Percentiles rank a stretch among this genome's conserved stretches.
phyloP scores from a whole-genome alignment of 805 yeast species.

The Kluyveromyces starmeri region DNA sequence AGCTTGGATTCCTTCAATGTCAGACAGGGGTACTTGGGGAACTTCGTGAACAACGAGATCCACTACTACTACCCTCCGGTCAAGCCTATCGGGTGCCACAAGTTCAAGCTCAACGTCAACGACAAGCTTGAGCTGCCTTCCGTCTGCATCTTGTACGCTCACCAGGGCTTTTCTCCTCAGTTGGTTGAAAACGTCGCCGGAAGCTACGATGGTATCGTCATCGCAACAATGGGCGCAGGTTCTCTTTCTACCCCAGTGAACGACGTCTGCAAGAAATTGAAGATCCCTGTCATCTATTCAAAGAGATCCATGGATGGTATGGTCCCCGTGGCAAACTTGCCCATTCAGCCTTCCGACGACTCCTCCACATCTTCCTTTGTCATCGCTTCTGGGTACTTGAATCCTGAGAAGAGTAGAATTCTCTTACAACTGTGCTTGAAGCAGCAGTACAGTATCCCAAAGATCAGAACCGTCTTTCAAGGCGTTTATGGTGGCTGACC shows the following conservation, averaged over 20 bases:
- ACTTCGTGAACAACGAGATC: slow-evolving; percentile 56
- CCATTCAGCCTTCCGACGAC: slow-evolving; percentile 30
- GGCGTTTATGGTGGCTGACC: slow-evolving; percentile 45
- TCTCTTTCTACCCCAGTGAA: slow-evolving; percentile 46
- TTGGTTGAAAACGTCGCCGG: slow-evolving; percentile 40
- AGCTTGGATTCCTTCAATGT: slow-evolving; percentile 61
- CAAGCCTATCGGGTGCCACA: slow-evolving; percentile 43
- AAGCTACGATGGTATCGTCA: slow-evolving; percentile 45
- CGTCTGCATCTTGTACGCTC: slow-evolving; percentile 51
- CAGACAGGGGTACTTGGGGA: slow-evolving; percentile 65
- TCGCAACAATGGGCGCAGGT: slow-evolving; percentile 70
- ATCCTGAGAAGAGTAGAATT: slow-evolving; percentile 56
- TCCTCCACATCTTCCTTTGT: slow-evolving; percentile 33
- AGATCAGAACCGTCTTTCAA: slow-evolving; percentile 38
- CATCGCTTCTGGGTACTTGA: slow-evolving; percentile 56
- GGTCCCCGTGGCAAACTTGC: slow-evolving; percentile 46
- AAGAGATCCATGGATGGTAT: slow-evolving; percentile 64
- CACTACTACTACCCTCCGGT: slow-evolving; percentile 58
- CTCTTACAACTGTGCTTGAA: slow-evolving; percentile 47
- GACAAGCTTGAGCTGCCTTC: slow-evolving; percentile 19
- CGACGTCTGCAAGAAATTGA: slow-evolving; percentile 31
- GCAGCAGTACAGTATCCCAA: slow-evolving; percentile 31
- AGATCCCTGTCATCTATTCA: slow-evolving; percentile 52
- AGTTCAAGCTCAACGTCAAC: slow-evolving; percentile 32
- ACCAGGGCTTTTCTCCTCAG: slow-evolving; percentile 48